phyloP scores from a whole-genome alignment of 2,329 filamentous ascomycete genomes.

The Cercospora zeina region DNA sequence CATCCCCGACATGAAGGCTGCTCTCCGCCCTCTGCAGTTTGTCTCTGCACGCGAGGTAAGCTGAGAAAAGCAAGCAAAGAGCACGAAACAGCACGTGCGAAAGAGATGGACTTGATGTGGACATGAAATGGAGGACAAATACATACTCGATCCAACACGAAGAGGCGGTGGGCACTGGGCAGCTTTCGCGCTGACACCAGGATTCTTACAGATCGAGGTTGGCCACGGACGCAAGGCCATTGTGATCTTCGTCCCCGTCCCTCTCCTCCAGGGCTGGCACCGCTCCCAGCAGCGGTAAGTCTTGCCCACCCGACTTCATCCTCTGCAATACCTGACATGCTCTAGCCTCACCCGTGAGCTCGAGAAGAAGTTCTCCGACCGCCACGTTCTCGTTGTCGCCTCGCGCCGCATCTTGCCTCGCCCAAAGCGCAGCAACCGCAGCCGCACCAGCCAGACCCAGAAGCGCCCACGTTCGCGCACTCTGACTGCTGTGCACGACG shows the following conservation, averaged over 20 bases:
- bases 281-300: slow-evolving; percentile 99
- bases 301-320: slow-evolving; percentile 1
- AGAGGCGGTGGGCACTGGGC: slow-evolving; percentile 60
- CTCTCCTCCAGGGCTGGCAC: slow-evolving; percentile 98
- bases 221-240: slow-evolving; percentile 99
- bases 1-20: slow-evolving; percentile 95
- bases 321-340: background rate
- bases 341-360: slow-evolving; percentile 95
- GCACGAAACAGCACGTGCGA: background rate
- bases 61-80: slow-evolving; percentile 36
- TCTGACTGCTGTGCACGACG: slow-evolving; percentile 97
- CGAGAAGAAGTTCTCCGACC: slow-evolving; percentile 99
- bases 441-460: slow-evolving; percentile 94
- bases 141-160: slow-evolving; percentile 36
- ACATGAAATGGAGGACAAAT: slow-evolving; percentile 16
- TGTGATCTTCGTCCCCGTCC: slow-evolving; percentile 99
- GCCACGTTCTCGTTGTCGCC: slow-evolving; percentile 98
- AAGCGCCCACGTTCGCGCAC: slow-evolving; percentile 98
- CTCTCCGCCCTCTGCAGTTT: slow-evolving; percentile 96
- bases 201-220: slow-evolving; percentile 87
- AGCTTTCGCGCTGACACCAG: slow-evolving; percentile 57
- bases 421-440: slow-evolving; percentile 97
- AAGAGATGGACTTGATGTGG: slow-evolving; percentile 19
- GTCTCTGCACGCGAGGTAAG: slow-evolving; percentile 99
- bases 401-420: slow-evolving; percentile 98